A percentile compares a stretch with the other conserved stretches of the same genome.
Conservation (phyloP, 768 basidiomycete species). For the Auricularia sp. region DNA sequence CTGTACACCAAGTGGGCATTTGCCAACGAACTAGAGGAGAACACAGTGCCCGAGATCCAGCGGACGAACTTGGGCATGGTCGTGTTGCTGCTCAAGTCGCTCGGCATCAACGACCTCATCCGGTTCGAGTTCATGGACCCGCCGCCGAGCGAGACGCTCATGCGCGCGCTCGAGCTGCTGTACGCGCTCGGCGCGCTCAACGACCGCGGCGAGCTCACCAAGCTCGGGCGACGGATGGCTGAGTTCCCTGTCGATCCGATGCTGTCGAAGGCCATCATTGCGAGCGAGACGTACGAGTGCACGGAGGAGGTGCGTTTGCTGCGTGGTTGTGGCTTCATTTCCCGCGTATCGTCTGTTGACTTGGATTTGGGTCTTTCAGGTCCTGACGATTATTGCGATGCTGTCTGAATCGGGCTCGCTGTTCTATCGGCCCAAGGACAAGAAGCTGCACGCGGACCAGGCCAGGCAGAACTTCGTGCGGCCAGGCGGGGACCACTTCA, state of each 20-base stretch:
- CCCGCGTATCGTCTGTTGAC: not conserved
- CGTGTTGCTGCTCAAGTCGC: slow-evolving; percentile 86
- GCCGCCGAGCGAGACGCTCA: slow-evolving; percentile 94
- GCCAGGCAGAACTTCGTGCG: slow-evolving; percentile 95
- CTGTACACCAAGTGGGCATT: slow-evolving; percentile 98
- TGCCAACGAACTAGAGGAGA: slow-evolving; percentile 88
- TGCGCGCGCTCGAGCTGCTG: slow-evolving; percentile 84
- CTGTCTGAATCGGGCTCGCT: slow-evolving; percentile 89
- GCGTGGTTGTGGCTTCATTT: not conserved
- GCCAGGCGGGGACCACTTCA: slow-evolving; percentile 95
- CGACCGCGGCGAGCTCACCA: slow-evolving; percentile 93
- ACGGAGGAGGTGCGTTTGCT: slow-evolving; percentile 78
- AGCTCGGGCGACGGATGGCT: slow-evolving; percentile 92
- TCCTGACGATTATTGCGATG: slow-evolving; percentile 96
- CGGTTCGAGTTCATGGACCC: slow-evolving; percentile 99
- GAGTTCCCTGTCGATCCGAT: slow-evolving; percentile 99
- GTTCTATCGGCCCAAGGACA: slow-evolving; percentile 97
- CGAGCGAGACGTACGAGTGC: slow-evolving; percentile 86
- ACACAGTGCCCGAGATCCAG: slow-evolving; percentile 97
- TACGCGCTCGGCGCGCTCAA: slow-evolving; percentile 96
- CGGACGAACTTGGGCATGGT: slow-evolving; percentile 97
- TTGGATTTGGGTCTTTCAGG: slow-evolving; percentile 30
- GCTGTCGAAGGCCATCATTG: slow-evolving; percentile 91
- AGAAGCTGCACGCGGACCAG: slow-evolving; percentile 94
- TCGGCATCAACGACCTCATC: slow-evolving; percentile 97